These are phyloP conservation scores for Biancaea sappan DNA, from an alignment of 306 rosid species.

Conservation along the genomic window DNA sequence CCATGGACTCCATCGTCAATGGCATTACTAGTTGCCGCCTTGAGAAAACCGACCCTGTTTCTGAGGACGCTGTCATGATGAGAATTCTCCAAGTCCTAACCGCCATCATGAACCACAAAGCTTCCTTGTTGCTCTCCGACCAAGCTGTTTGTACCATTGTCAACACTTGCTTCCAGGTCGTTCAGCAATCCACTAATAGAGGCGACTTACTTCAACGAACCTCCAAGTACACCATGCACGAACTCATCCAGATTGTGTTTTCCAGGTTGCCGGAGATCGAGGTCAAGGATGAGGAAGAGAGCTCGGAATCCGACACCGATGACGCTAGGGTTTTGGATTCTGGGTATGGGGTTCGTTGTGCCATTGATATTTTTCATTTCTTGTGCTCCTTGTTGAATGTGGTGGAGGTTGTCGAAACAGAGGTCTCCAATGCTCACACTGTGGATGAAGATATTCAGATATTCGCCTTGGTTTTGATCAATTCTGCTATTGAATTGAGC, in stretches of 20 bases:
- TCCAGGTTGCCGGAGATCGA: conserved; percentile 64
- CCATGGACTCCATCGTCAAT: conserved; percentile 47
- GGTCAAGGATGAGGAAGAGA: conserved; percentile 37
- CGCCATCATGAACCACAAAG: conserved; percentile 60
- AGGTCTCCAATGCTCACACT: conserved; percentile 51
- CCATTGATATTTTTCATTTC: conserved; percentile 77
- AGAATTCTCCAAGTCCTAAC: conserved; percentile 67
- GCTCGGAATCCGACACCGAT: conserved; percentile 48
- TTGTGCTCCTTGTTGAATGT: conserved; percentile 87
- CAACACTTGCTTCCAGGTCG: conserved; percentile 77
- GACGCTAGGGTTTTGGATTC: conserved; percentile 42
- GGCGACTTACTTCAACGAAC: conserved; percentile 76
- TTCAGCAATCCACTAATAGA: conserved; percentile 63
- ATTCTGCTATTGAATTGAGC: conserved; percentile 74
- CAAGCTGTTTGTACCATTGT: conserved; percentile 69
- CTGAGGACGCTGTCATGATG: conserved; percentile 88
- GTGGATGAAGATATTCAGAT: conserved; percentile 86
- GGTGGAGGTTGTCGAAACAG: conserved; percentile 59
- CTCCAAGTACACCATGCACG: conserved; percentile 83
- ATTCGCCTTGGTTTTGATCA: conserved; percentile 74
- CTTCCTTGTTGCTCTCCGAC: conserved; percentile 61
- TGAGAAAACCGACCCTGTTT: conserved; percentile 66
- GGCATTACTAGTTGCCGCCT: conserved; percentile 72
- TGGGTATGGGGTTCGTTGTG: conserved; percentile 72
- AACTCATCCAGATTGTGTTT: conserved; percentile 70